Evolutionary conservation across 73 alveolate species (phyloP), one percentile per base, ranked within the genome.

Genomic region (Paraurostyla sp.): DNA sequence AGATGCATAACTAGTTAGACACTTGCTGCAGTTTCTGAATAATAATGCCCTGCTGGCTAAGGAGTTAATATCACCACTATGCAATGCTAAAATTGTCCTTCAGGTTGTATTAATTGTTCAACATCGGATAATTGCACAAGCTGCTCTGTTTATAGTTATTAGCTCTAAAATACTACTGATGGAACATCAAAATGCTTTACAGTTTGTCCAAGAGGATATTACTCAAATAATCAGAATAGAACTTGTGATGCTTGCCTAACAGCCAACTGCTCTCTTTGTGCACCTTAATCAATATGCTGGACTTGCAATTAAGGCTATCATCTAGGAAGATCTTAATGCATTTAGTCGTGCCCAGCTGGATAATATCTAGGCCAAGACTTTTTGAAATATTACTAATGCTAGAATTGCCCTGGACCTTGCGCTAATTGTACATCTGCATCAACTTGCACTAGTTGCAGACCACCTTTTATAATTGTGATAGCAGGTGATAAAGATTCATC

Each of bases 301-400:
- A 65, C 82, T 36, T 65, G 82, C 46, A 65, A 38, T 23, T n/a
- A 25, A 35, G 82, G 82, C 13, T 65, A 6, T 40, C 41, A 65
- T 40, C 9, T 16, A 65, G 41, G 54, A 33, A 65, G 58, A 65
- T 22, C 56, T 13, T 65, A 23, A 38, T 65, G 82, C 36, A 38
- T 65, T 38, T 18, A 33, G 40, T 6, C 82, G 1, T 65, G 82
- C 36, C 82, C 82, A 0, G 58, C 35, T 6, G 82, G 82, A 1
- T 35, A 32, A 23, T 65, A 36, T 40, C 7, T 65, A 1, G 36
- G 60, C 56, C 25, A 65, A 65, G 82, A 65, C 36, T 65, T 36
- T 38, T 38, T 65, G 56, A 65, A 65, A 38, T 65, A 65, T 22
- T 65, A 65, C 82, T 65, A 65, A 38, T 65, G 82, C 82, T 13